Evolutionary conservation across 495 filamentous ascomycete species (phyloP), one percentile per base, ranked within the genome.

Genomic region (Penicillium ucsense): DNA sequence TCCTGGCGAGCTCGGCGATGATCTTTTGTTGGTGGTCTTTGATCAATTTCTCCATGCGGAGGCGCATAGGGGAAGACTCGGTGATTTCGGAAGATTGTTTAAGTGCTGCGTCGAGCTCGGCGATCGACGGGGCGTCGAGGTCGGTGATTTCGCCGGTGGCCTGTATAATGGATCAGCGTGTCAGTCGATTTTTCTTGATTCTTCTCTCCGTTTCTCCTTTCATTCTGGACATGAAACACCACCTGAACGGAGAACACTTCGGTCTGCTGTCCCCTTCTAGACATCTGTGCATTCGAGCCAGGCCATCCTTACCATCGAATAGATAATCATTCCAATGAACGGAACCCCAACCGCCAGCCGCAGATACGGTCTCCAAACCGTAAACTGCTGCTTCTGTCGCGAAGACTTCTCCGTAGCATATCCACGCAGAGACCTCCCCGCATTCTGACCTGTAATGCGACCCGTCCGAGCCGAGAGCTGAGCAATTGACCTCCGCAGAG

Each of bases 1-100:
- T 71, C 49, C 79, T 73, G 61, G 91, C 82, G 4, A 98, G 77
- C 31, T 83, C 86, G 34, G 74, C 65, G 2, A 96, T 84, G 46
- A 97, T 97, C 45, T 85, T 80, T 49, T 83, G 77, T 61, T 99
- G 92, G 53, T 96, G 85, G 46, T 86, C 77, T 63, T 92, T 92
- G 63, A 97, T 89, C 63, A 97, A 85, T 48, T 84, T 77, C 66
- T 97, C 94, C 92, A 97, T 97, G 35, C 90, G 88, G 37, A 96
- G 75, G 39, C 94, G 91, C 94, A 99, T 99, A 0, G 94, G 89
- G 6, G 89, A 95, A 53, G 75, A 68, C 35, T 82, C 76, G 46
- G 50, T 68, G 54, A 75, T 67, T 36, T 53, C 49, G 31, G 66
- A 61, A 44, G 70, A 63, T 48, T 65, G 54, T 43, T 75, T 75